Conservation (phyloP, 2,329 filamentous ascomycete genomes). For the Bipolaris oryzae region DNA sequence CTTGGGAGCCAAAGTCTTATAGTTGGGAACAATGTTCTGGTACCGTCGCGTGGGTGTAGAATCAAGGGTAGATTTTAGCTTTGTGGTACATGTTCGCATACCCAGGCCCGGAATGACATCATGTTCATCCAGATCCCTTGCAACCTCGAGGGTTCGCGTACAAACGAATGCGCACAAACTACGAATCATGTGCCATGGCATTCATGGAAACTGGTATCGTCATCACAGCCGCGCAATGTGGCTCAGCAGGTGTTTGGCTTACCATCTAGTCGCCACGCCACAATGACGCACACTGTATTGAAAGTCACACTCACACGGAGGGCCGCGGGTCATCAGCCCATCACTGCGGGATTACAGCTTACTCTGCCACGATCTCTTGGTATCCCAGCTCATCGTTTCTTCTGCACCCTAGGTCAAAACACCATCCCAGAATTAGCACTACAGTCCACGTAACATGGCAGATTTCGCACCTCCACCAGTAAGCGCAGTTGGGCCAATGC, state of each 20-base stretch:
- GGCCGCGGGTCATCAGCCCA: conserved; percentile 19
- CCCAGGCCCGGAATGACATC: conserved; percentile 2
- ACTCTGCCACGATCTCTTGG: conserved; percentile 7
- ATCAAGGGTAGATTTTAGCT: neutral
- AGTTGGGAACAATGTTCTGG: neutral
- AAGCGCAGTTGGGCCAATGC: conserved; percentile 16
- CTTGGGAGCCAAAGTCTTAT: neutral
- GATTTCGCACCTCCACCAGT: conserved; percentile 47
- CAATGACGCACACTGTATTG: conserved; percentile 29
- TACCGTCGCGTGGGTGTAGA: neutral
- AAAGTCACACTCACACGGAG: conserved; percentile 13
- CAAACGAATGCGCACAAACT: conserved; percentile 1
- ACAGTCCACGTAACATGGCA: conserved; percentile 29
- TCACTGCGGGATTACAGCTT: conserved; percentile 14
- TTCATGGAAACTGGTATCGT: neutral
- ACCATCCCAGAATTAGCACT: neutral
- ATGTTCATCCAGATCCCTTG: neutral
- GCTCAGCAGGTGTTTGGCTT: conserved; percentile 22
- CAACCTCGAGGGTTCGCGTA: neutral
- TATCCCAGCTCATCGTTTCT: neutral
- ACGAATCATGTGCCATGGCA: neutral
- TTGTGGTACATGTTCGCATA: neutral
- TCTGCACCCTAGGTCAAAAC: neutral
- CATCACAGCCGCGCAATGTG: conserved; percentile 8
- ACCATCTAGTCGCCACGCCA: conserved; percentile 24